phyloP scores from a whole-genome alignment of 176 grass and related monocot species.

The Calamus simplicifolius region DNA sequence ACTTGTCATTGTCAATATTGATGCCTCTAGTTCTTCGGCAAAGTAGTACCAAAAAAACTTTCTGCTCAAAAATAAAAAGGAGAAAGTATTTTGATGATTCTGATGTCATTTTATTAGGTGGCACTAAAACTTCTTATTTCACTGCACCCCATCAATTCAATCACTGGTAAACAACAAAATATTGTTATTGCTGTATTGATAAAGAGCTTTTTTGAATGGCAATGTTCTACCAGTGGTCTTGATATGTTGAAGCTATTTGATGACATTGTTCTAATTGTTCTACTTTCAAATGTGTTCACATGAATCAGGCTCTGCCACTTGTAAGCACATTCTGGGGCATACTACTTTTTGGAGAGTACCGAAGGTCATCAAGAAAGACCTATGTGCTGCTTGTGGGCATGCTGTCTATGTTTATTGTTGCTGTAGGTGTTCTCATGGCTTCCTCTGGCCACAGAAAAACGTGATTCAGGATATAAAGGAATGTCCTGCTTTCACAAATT shows the following conservation, averaged over 20 bases:
- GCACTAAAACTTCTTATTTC: too few relatives aligned
- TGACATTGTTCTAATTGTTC: background rate
- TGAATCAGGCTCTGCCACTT: slow-evolving; percentile 57
- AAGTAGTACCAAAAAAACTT: too few relatives aligned
- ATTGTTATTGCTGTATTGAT: background rate
- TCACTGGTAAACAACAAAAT: too few relatives aligned
- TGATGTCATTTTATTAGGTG: too few relatives aligned
- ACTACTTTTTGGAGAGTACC: slow-evolving; percentile 63
- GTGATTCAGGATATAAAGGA: background rate
- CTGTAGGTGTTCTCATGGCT: slow-evolving; percentile 78
- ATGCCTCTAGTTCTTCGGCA: too few relatives aligned
- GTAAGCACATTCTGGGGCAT: slow-evolving; percentile 86
- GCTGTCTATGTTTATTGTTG: slow-evolving; percentile 73
- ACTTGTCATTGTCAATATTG: too few relatives aligned
- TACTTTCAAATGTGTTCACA: background rate
- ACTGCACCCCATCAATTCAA: too few relatives aligned
- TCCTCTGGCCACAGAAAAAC: slow-evolving; percentile 76
- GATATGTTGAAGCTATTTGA: background rate
- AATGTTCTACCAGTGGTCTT: too few relatives aligned
- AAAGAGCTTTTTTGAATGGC: background rate
- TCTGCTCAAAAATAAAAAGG: too few relatives aligned
- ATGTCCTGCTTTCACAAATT: too few relatives aligned
- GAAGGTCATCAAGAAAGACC: slow-evolving; percentile 52
- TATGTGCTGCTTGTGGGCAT: slow-evolving; percentile 61
- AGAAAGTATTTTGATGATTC: too few relatives aligned